phyloP scores from a whole-genome alignment of 495 filamentous ascomycete species.

The Glarea lozoyensis region DNA sequence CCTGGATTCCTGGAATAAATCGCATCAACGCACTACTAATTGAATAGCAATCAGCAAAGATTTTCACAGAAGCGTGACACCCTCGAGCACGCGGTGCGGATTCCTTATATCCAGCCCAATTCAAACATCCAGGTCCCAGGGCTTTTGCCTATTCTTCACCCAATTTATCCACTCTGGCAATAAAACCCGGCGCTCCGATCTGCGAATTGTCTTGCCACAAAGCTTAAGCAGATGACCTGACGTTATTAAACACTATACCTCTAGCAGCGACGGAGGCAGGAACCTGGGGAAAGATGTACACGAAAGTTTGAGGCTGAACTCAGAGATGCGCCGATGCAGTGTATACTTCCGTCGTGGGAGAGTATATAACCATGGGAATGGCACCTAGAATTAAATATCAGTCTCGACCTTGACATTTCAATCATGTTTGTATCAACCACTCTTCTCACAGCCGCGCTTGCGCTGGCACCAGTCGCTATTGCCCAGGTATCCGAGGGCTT shows the following conservation, averaged over 20 bases:
- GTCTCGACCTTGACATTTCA: conserved; percentile 8
- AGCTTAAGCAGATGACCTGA: conserved; percentile 1
- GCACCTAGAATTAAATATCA: conserved; percentile 10
- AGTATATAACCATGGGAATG: conserved; percentile 23
- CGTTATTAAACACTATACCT: background rate
- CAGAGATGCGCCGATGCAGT: no score
- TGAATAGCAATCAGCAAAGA: no score
- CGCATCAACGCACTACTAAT: no score
- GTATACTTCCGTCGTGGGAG: no score
- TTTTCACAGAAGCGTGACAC: no score
- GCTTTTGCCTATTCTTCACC: no score
- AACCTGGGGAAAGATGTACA: conserved; percentile 17
- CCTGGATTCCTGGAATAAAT: no score
- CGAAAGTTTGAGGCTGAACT: no score
- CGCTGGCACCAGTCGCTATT: conserved; percentile 33
- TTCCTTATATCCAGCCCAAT: no score
- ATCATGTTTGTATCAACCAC: conserved; percentile 36
- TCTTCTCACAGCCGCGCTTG: conserved; percentile 37
- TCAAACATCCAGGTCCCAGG: no score
- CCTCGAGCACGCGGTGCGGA: no score
- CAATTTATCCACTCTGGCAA: conserved; percentile 9
- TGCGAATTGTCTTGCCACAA: conserved; percentile 1
- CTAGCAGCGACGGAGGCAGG: conserved; percentile 2
- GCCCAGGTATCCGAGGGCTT: conserved; percentile 45
- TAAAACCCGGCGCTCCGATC: conserved; percentile 1